Conservation (phyloP, 768 basidiomycete genomes). For the Leccinum boreale region DNA sequence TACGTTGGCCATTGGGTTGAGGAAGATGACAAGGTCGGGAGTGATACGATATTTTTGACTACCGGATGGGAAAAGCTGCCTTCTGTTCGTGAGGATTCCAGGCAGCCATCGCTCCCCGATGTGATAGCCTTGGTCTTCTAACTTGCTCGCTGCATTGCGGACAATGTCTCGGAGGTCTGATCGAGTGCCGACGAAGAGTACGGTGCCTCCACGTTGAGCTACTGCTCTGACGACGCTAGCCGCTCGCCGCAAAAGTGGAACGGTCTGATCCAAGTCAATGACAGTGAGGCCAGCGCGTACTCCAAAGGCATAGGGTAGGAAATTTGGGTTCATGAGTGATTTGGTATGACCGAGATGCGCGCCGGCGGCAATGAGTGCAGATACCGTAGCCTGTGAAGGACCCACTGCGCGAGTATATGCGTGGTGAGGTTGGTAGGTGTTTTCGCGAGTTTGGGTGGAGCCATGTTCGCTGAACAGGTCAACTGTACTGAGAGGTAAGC, state of each 20-base stretch:
- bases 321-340: conserved; percentile 83
- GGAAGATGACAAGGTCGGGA: conserved; percentile 88
- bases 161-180: conserved; percentile 73
- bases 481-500: conserved; percentile 38
- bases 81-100: conserved; percentile 89
- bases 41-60: conserved; percentile 52
- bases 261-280: conserved; percentile 92
- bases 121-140: conserved; percentile 79
- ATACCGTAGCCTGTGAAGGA: conserved; percentile 69
- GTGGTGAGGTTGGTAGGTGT: conserved; percentile 72
- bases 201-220: conserved; percentile 73
- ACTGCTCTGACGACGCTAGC: conserved; percentile 83
- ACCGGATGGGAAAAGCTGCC: conserved; percentile 66
- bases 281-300: conserved; percentile 84
- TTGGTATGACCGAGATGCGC: conserved; percentile 92
- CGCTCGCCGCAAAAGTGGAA: conserved; percentile 88
- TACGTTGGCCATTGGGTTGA: conserved; percentile 84
- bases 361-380: conserved; percentile 87
- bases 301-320: conserved; percentile 90
- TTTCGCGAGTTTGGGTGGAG: conserved; percentile 69
- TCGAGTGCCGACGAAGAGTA: conserved; percentile 89
- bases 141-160: conserved; percentile 71
- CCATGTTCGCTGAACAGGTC: conserved; percentile 66
- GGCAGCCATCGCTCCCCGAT: conserved; percentile 91
- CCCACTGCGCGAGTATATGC: conserved; percentile 56